phyloP scores from a whole-genome alignment of 2,329 filamentous ascomycete genomes.

The Aspergillus ustus region DNA sequence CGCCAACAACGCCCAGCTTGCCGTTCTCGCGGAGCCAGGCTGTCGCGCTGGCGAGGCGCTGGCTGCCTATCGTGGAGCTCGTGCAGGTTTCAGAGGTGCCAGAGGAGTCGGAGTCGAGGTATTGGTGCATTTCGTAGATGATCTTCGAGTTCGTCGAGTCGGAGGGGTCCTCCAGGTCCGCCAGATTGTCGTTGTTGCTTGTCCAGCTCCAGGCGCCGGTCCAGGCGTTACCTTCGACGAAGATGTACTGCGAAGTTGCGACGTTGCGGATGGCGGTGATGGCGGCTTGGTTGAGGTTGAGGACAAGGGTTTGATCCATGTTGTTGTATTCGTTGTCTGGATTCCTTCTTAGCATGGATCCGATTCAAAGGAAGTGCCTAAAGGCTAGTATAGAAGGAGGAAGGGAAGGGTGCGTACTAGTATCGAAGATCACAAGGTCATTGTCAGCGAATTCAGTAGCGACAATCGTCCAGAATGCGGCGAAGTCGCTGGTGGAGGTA shows the following conservation, averaged over 20 bases:
- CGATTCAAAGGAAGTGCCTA: neutral
- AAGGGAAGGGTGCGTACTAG: constrained; percentile 42
- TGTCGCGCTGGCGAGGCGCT: constrained; percentile 57
- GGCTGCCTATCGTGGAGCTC: constrained; percentile 56
- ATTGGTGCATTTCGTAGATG: constrained; percentile 67
- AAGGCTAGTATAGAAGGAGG: too few relatives aligned
- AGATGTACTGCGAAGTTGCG: constrained; percentile 62
- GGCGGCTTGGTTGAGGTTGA: constrained; percentile 66
- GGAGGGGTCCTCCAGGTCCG: constrained; percentile 55
- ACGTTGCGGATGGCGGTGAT: constrained; percentile 64
- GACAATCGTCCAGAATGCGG: constrained; percentile 61
- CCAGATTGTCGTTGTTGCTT: constrained; percentile 47
- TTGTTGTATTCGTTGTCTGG: constrained; percentile 67
- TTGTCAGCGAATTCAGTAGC: constrained; percentile 60
- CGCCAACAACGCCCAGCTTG: constrained; percentile 59
- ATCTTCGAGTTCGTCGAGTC: constrained; percentile 49
- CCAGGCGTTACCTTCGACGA: constrained; percentile 61
- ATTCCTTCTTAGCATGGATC: constrained; percentile 10
- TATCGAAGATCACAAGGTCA: constrained; percentile 65
- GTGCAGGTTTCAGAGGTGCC: constrained; percentile 58
- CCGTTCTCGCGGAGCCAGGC: constrained; percentile 59
- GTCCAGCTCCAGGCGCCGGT: constrained; percentile 56
- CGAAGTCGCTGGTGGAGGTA: constrained; percentile 56
- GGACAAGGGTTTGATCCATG: constrained; percentile 64
- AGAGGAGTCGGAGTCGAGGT: constrained; percentile 61